Evolutionary conservation across 1,139 yeast species (phyloP).

Genomic region (Martiniozyma asiatica): DNA sequence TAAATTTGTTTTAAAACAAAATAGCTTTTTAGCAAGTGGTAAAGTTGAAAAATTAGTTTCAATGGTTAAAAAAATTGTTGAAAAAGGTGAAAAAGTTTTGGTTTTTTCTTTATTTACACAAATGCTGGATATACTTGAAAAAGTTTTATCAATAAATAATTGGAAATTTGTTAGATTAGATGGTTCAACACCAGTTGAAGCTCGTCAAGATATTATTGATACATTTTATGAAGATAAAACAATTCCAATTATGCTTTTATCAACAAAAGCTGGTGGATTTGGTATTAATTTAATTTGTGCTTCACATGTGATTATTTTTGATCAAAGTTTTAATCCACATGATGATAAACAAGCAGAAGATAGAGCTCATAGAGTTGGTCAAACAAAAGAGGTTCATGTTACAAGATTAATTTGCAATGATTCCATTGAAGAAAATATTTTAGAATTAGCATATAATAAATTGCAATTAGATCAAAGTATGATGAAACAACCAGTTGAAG

Average conservation of each 20-base stretch:
- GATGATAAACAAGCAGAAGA: conserved; percentile 98
- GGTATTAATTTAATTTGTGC: conserved; percentile 96
- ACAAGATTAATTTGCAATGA: conserved; percentile 69
- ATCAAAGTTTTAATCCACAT: conserved; percentile 93
- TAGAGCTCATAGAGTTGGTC: conserved; percentile 95
- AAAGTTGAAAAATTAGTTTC: conserved; percentile 49
- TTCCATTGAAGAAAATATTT: conserved; percentile 83
- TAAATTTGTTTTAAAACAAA: conserved; percentile 39
- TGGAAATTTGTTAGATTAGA: conserved; percentile 77
- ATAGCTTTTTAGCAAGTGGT: conserved; percentile 64
- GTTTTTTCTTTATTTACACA: conserved; percentile 90
- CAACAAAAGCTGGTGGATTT: conserved; percentile 97
- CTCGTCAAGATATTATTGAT: conserved; percentile 86
- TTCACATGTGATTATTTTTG: conserved; percentile 80
- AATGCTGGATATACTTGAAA: conserved; percentile 76
- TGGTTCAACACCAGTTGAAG: conserved; percentile 89
- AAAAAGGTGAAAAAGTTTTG: conserved; percentile 58
- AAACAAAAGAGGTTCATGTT: conserved; percentile 92
- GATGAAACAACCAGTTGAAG: conserved; percentile 39
- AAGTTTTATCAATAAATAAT: conserved; percentile 50
- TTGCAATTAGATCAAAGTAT: conserved; percentile 73
- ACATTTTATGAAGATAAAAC: conserved; percentile 71
- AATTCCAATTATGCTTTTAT: conserved; percentile 75
- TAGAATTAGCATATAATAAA: conserved; percentile 79
- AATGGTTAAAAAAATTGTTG: conserved; percentile 47